phyloP scores from a whole-genome alignment of 352 stramenopile species.

The Vaucheria bursata region DNA sequence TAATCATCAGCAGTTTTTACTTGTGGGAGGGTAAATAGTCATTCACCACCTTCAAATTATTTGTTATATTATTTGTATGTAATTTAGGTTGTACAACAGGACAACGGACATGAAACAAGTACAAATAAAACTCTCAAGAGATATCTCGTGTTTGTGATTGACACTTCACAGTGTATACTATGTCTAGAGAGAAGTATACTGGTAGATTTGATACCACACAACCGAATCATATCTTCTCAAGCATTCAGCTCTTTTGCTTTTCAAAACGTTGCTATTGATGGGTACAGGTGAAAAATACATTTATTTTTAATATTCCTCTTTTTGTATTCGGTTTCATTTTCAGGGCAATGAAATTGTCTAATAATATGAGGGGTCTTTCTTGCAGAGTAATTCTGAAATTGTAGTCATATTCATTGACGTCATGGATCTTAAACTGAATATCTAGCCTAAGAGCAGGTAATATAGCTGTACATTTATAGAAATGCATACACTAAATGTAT shows the following conservation, averaged over 20 bases:
- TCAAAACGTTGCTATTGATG: background rate
- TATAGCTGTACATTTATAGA: background rate
- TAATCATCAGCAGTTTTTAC: background rate
- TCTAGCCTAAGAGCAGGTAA: background rate
- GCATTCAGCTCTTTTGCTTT: background rate
- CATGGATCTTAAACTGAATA: background rate
- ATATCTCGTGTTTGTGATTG: background rate
- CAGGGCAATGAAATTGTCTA: background rate
- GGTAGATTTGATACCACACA: background rate
- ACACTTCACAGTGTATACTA: background rate
- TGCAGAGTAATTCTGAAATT: background rate
- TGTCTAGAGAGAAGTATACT: background rate
- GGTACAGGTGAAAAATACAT: background rate
- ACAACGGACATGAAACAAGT: background rate
- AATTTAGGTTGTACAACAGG: background rate
- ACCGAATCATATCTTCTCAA: background rate
- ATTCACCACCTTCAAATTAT: background rate
- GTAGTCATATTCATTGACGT: no score
- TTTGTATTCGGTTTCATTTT: background rate
- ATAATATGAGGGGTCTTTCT: background rate
- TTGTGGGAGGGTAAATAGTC: background rate
- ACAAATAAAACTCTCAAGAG: background rate
- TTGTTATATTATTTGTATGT: background rate
- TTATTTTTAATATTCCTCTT: background rate
- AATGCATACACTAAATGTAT: background rate